Evolutionary conservation across 2,329 filamentous ascomycete genomes (phyloP), one percentile per base, ranked within the genome.

Genomic region (Uncinocarpus reesii): DNA sequence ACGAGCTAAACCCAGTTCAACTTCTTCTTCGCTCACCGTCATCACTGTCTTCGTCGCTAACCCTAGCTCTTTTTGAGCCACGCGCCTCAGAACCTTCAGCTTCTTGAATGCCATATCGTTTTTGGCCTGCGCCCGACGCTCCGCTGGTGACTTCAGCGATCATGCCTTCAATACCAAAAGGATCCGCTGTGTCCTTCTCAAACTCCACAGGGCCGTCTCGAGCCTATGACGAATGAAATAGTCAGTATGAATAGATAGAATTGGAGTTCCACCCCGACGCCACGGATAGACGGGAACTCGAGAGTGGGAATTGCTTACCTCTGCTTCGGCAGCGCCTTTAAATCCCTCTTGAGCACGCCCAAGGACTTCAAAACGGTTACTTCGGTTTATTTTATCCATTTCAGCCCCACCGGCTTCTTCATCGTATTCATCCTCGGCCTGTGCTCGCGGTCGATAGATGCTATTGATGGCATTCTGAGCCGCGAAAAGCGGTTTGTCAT

Each of bases 401-500:
- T 89, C 84, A 38, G 78, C 80, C 52, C 89, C 85, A 0, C 84
- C 90, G 0, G 78, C 83, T 31, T 83, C 87, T 42, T 87, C 86
- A 15, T 86, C 83, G 13, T 80, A 82, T 37, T 87, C 86, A 42
- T 82, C 84, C 59, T 83, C 79, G 49, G 83, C 81, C 36, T 76
- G 74, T 20, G 84, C 79, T 18, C 78, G 78, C 1, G 90, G 87
- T 28, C 88, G 78, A 67, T 98, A 98, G 56, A 98, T 96, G 64
- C 83, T 90, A 69, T 80, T 92, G 59, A 95, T 87, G 7, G 87
- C 90, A 62, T 96, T 90, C 63, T 95, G 88, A 11, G 92, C 90
- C 0, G 89, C 89, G 64, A 98, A 98, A 6, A 98, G 73, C 16
- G 92, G 92, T 69, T 96, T 96, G 66, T 96, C 92, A 70, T 96